Evolutionary conservation across 768 basidiomycete species (phyloP).

Genomic region (Mycena leptocephala): DNA sequence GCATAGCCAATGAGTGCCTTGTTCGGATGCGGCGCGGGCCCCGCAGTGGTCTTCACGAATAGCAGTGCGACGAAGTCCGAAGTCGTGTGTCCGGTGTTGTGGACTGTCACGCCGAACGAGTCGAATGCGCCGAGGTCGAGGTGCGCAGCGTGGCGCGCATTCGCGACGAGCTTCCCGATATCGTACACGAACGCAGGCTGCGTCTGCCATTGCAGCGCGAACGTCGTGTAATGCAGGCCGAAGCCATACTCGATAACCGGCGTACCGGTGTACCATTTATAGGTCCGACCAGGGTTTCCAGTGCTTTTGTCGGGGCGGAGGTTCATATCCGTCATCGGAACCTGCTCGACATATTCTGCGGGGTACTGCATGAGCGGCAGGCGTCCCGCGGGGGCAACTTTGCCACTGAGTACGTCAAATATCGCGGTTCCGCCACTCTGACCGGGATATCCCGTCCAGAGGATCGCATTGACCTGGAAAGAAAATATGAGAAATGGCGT

Average conservation of each 20-base stretch:
- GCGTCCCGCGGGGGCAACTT: slow-evolving; percentile 69
- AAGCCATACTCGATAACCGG: slow-evolving; percentile 70
- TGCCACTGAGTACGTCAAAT: slow-evolving; percentile 68
- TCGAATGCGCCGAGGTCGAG: slow-evolving; percentile 65
- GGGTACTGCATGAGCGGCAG: slow-evolving; percentile 72
- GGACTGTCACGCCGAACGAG: slow-evolving; percentile 64
- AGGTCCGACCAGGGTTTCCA: slow-evolving; percentile 69
- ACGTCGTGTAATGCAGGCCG: slow-evolving; percentile 72
- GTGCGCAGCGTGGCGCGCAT: slow-evolving; percentile 37
- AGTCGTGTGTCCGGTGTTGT: slow-evolving; percentile 63
- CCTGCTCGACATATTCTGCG: slow-evolving; percentile 60
- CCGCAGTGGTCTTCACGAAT: slow-evolving; percentile 65
- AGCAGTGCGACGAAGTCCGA: slow-evolving; percentile 74
- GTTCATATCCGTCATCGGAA: slow-evolving; percentile 74
- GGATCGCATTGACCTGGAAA: slow-evolving; percentile 64
- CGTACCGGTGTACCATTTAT: slow-evolving; percentile 70
- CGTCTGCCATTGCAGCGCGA: slow-evolving; percentile 59
- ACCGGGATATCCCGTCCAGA: slow-evolving; percentile 74
- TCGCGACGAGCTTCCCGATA: slow-evolving; percentile 57
- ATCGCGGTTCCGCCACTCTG: slow-evolving; percentile 71
- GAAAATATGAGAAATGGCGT: slow-evolving; percentile 8
- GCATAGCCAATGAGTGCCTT: slow-evolving; percentile 68
- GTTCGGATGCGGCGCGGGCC: slow-evolving; percentile 67
- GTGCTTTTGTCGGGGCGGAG: slow-evolving; percentile 60
- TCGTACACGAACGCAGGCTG: slow-evolving; percentile 55